Evolutionary conservation across 148 eudicot species (phyloP), one percentile per base, ranked within the genome.

Genomic region (Arctostaphylos glauca): DNA sequence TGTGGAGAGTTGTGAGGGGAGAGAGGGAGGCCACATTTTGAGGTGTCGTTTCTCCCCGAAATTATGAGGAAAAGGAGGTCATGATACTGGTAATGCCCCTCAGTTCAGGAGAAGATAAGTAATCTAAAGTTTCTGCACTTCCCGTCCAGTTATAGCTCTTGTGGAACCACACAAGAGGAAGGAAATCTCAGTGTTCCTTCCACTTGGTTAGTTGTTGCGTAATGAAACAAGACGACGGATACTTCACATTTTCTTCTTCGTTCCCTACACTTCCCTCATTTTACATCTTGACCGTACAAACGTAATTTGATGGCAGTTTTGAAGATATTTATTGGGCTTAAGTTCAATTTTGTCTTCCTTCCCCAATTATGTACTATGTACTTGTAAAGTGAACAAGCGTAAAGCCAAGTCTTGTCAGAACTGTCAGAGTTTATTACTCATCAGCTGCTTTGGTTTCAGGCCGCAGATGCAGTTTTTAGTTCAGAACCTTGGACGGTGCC

Each of bases 401-500:
- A 60, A 19, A 58, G 44, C 25, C 14, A 41, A 56, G 60, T 55
- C 9, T 23, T 53, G 9, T 12, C 4, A 49, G 64, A 14, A 76
- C 90, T 16, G 73, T 81, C 76, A 56, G 5, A 59, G 19, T n/a
- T 41, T 52, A 23, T 66, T 48, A 53, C 1, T 53, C 54, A 43
- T 81, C 3, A 5, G 16, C 53, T 81, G 19, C 21, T 81, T 38
- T 56, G 43, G 52, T 58, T 56, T 43, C 52, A 78, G 81, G 68
- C 10, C 6, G 68, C 68, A 9, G 68, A 78, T 46, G 68, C 25
- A n/a, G 81, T 78, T 78, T 58, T 78, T 58, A 58, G 70, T 18
- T 59, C 81, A 78, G 68, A 78, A 78, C 81, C 81, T 78, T 78
- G 81, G 81, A 78, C 68, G 1, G 81, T 78, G 81, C 81, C 82